Base-by-base conservation (phyloP, 129 eudicot species). In the Chrysanthemum lavandulifolium region DNA sequence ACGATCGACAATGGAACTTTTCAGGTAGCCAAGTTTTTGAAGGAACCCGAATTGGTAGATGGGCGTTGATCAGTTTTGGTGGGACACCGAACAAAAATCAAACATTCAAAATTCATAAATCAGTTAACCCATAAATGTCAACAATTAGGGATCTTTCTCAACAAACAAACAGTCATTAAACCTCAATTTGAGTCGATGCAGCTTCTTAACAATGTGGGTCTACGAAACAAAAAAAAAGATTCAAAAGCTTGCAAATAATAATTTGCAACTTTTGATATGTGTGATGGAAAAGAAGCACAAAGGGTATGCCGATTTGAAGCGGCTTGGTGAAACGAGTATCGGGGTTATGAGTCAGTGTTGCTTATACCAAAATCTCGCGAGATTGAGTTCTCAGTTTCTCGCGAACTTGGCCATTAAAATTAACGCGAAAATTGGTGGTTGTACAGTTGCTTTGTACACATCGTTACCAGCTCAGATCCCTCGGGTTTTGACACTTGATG, bases 331-430 rank as follows among this genome's bases (percentile, higher is more conserved):
- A 66, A 95, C 99, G 1, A 68, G 84, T 11, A 82, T 95, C 50
- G 99, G 99, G 53, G 85, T 95, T 23, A 83, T 95, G 61, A 90
- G 91, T 82, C 99, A 95, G 54, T 95, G 99, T 69, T 95, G 99
- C 78, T 83, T 95, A 82, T 86, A 88, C 75, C 78, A 87, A 13
- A 91, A 95, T 73, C 86, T 91, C 6, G 74, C 69, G 29, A 91
- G 87, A 70, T 69, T 75, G 48, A 88, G 86, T 33, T 84, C 93
- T 3, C 99, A 95, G 62, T 95, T 88, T 74, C 84, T 95, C 0
- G 91, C 95, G 31, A 95, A 95, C 75, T 76, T 95, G 77, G 99
- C 99, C 4, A 83, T 95, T 10, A 95, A 95, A 75, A 91, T 95
- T 66, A 95, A 95, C 14, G 97, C 97, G 14, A 95, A 95, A 61